Evolutionary conservation across 2,329 filamentous ascomycete species (phyloP).

Genomic region (Colletotrichum kahawae): DNA sequence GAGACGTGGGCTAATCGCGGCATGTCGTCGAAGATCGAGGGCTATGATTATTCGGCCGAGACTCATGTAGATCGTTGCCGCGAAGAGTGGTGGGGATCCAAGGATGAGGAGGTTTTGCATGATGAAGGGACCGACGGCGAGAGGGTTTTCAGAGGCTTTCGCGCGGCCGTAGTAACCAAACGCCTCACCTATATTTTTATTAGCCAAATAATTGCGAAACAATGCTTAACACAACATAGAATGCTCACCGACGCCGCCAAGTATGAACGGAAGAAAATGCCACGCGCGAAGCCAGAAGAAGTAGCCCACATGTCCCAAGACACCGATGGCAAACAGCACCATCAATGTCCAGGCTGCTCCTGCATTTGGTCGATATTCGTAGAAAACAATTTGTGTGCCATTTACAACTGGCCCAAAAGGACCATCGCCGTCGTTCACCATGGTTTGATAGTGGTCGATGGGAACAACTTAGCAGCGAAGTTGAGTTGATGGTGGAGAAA

Average conservation of each 20-base stretch:
- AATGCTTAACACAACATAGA: not conserved
- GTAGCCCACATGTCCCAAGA: not conserved
- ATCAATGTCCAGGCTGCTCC: constrained; percentile 12
- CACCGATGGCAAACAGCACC: constrained; percentile 1
- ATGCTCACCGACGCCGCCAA: not conserved
- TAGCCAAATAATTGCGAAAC: not conserved
- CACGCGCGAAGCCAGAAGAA: constrained; percentile 6
- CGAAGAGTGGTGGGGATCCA: constrained; percentile 42
- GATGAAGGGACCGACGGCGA: constrained; percentile 31
- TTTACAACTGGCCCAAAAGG: constrained; percentile 18
- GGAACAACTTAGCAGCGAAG: not conserved
- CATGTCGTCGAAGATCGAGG: constrained; percentile 37
- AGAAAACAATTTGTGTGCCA: constrained; percentile 12
- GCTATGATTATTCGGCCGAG: constrained; percentile 38
- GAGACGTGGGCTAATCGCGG: constrained; percentile 39
- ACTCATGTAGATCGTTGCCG: constrained; percentile 47
- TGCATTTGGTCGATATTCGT: not conserved
- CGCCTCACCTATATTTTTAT: not conserved
- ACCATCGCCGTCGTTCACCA: constrained; percentile 2
- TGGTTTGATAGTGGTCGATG: not conserved
- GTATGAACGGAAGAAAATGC: not conserved
- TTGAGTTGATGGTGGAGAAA: not conserved
- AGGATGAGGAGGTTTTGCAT: constrained; percentile 43
- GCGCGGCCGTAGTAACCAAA: constrained; percentile 20
- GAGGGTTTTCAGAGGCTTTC: not conserved